phyloP scores from a whole-genome alignment of 2,329 filamentous ascomycete species.

The Monosporascus cannonballus region DNA sequence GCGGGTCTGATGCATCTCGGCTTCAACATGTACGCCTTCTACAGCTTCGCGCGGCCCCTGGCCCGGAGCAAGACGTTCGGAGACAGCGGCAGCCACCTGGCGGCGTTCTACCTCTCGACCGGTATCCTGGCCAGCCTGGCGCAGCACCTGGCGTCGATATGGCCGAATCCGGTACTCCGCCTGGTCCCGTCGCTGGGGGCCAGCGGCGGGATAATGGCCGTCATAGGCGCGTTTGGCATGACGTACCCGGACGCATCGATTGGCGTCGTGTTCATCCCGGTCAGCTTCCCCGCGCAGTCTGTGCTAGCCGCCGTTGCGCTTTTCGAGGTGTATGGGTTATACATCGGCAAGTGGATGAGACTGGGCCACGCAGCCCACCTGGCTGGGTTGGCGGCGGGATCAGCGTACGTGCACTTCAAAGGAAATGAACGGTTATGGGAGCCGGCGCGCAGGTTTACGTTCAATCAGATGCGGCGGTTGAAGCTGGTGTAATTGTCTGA shows the following conservation, averaged over 20 bases:
- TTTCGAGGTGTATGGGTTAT: constrained; percentile 18
- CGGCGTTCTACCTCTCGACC: constrained; percentile 22
- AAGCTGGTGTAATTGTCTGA: constrained; percentile 10
- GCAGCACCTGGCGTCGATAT: constrained; percentile 11
- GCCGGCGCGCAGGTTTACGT: constrained; percentile 14
- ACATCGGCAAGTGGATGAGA: constrained; percentile 10
- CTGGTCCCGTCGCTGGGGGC: constrained; percentile 9
- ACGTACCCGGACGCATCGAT: constrained; percentile 11
- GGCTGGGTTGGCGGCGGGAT: constrained; percentile 15
- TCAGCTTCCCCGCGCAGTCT: constrained; percentile 6
- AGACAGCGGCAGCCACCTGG: constrained; percentile 16
- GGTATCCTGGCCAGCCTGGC: constrained; percentile 18
- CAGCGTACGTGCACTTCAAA: constrained; percentile 16
- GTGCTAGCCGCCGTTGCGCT: constrained; percentile 8
- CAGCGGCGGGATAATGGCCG: constrained; percentile 19
- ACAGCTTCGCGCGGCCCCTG: constrained; percentile 8
- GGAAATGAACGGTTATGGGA: constrained; percentile 17
- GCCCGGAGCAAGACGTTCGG: constrained; percentile 9
- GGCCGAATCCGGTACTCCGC: constrained; percentile 8
- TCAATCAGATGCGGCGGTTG: constrained; percentile 16
- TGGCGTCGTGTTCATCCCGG: constrained; percentile 16
- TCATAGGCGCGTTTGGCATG: constrained; percentile 15
- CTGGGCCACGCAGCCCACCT: constrained; percentile 18
- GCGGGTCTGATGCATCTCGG: constrained; percentile 10
- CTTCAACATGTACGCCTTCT: constrained; percentile 17